Conservation (phyloP, 2,329 filamentous ascomycete species). For the Fusarium robinianum region DNA sequence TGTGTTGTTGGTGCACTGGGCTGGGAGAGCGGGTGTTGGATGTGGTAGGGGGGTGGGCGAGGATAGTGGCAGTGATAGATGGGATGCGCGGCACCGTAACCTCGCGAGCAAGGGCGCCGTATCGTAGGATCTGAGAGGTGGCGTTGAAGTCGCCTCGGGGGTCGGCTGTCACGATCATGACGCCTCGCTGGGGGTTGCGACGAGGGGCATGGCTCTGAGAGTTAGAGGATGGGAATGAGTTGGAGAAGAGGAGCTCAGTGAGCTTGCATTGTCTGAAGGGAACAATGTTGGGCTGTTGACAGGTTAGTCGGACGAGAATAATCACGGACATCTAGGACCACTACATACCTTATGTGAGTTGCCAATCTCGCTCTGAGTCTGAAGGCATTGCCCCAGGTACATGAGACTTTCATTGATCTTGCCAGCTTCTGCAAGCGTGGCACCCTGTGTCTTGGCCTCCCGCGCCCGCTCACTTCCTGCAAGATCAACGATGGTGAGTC, state of each 20-base stretch:
- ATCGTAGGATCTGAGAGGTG: conserved; percentile 92
- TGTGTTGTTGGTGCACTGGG: conserved; percentile 44
- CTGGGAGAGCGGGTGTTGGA: conserved; percentile 34
- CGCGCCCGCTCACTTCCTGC: conserved; percentile 92
- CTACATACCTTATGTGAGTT: conserved; percentile 69
- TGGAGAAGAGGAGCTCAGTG: conserved; percentile 84
- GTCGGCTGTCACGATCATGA: conserved; percentile 97
- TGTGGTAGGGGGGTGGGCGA: conserved; percentile 43
- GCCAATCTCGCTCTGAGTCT: conserved; percentile 85
- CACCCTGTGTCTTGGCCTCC: conserved; percentile 90
- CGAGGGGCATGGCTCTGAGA: conserved; percentile 46
- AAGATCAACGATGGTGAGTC: conserved; percentile 86
- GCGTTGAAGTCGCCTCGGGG: conserved; percentile 94
- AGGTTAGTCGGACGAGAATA: conserved; percentile 21
- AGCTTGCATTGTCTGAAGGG: conserved; percentile 85
- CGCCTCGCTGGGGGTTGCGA: conserved; percentile 78
- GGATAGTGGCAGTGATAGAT: conserved; percentile 75
- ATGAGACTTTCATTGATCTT: conserved; percentile 99
- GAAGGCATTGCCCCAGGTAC: conserved; percentile 96
- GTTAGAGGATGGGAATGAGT: conserved; percentile 72
- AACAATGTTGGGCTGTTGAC: conserved; percentile 68
- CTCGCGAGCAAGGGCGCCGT: conserved; percentile 89
- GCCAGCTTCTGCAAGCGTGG: conserved; percentile 90
- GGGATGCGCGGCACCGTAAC: conserved; percentile 90
- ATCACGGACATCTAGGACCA: not conserved